Base-by-base conservation (phyloP, 2,329 filamentous ascomycete species). In the Clarireedia homoeocarpa region DNA sequence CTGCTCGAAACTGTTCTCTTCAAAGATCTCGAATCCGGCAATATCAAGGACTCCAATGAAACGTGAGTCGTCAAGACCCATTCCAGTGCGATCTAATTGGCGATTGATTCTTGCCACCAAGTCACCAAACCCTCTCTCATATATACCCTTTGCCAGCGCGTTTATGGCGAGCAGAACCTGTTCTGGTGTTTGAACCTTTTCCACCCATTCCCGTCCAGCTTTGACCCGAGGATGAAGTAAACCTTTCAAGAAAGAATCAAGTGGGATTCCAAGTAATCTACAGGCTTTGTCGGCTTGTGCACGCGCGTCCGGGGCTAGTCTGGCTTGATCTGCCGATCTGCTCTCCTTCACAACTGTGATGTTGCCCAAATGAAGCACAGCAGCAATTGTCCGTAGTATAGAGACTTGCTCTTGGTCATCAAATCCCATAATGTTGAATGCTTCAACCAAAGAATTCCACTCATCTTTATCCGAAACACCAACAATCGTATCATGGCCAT, bases 1-100 rank as follows among this genome's bases (percentile, higher is more conserved):
- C 71, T 99, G 94, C 71, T 99, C 94, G 67, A 99, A 99, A 75
- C 92, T 96, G 75, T 99, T 99, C 67, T 89, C 83, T 65, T 99
- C 91, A 66, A 99, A 99, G 58, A 99, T 99, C 69, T 99, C 94
- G 72, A 99, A 99, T 59, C 94, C 94, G 61, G 95, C 95, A 72
- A 99, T 99, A 82, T 99, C 94, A 44, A 99, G 84, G 7, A 99
- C 94, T 53, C 94, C 94, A 63, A 99, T 99, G 72, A 99, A 99
- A 66, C 89, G 87, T 1, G 89, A 91, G 68, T 97, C 91, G 58
- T 99, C 91, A 49, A 86, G 78, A 9, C 87, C 86, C 69, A 89
- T 82, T 3, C 89, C 88, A 44, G 84, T 87, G n/a, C 89, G 84
- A 69, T 97, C 91, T 4, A 99, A 81, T 67, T 96, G 91, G 52